Evolutionary conservation across 345 rosid species (phyloP).

Genomic region (Salix caprea): DNA sequence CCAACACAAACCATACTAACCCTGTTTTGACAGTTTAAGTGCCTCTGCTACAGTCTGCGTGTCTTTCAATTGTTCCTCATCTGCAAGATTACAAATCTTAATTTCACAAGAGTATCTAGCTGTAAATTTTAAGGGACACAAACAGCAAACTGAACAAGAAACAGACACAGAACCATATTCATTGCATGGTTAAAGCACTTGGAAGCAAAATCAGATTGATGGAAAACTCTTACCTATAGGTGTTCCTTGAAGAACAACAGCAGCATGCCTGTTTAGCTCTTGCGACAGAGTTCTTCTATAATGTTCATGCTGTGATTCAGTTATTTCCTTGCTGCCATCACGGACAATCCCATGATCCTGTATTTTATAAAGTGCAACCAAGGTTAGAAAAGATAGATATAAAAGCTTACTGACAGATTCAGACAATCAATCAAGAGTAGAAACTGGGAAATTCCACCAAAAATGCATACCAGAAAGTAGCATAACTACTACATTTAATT

Average conservation of each 20-base stretch:
- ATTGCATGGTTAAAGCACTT: background rate
- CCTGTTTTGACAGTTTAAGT: conserved; percentile 63
- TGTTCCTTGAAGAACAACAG: conserved; percentile 89
- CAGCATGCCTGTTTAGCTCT: conserved; percentile 84
- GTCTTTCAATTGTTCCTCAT: conserved; percentile 73
- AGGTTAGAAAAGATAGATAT: background rate
- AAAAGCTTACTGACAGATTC: background rate
- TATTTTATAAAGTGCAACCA: conserved; percentile 15
- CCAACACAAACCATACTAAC: conserved; percentile 32
- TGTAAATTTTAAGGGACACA: background rate
- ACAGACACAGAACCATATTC: background rate
- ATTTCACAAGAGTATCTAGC: background rate
- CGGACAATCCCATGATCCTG: conserved; percentile 80
- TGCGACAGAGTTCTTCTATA: conserved; percentile 67
- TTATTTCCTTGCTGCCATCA: conserved; percentile 56
- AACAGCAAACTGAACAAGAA: background rate
- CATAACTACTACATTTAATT: background rate
- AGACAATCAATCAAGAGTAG: background rate
- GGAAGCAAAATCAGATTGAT: background rate
- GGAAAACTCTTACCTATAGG: conserved; percentile 44
- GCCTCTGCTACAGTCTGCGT: conserved; percentile 84
- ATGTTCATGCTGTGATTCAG: conserved; percentile 48
- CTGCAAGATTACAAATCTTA: conserved; percentile 24
- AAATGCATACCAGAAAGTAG: background rate
- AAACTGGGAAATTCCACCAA: background rate